These are phyloP conservation scores for Crithidia fasciculata DNA, from an alignment of 208 protist genomes.

Conservation along the genomic window DNA sequence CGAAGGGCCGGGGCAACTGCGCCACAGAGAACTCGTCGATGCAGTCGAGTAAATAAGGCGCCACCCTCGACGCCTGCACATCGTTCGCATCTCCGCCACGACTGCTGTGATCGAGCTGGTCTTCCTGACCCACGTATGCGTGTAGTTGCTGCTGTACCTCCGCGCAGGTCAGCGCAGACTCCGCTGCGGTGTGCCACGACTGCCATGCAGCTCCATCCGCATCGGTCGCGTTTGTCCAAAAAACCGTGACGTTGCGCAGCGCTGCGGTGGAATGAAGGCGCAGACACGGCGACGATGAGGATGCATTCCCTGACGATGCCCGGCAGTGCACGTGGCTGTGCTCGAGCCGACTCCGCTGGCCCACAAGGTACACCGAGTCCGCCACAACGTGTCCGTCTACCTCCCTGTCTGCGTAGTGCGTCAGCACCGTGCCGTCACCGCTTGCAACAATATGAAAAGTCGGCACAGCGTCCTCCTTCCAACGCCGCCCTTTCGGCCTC, in stretches of 20 bases:
- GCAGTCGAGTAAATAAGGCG: slow-evolving; percentile 12
- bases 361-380: slow-evolving; percentile 21
- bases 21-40: slow-evolving; percentile 10
- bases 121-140: background rate
- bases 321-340: slow-evolving; percentile 38
- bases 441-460: slow-evolving; percentile 21
- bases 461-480: background rate
- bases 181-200: background rate
- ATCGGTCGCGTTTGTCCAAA: background rate
- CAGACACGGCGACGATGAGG: slow-evolving; percentile 28
- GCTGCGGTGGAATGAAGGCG: slow-evolving; percentile 2
- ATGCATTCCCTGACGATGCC: background rate
- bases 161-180: slow-evolving; percentile 1
- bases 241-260: slow-evolving; percentile 28
- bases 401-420: slow-evolving; percentile 10
- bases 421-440: slow-evolving; percentile 25
- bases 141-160: slow-evolving; percentile 13
- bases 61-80: background rate
- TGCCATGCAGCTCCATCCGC: background rate
- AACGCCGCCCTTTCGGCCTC: no score
- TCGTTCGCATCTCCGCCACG: no score
- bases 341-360: slow-evolving; percentile 7
- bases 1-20: slow-evolving; percentile 17
- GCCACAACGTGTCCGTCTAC: background rate
- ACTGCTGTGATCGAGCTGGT: no score